A percentile compares a stretch with the other conserved stretches of the same genome.
Evolutionary conservation across 2,329 filamentous ascomycete species (phyloP).

Genomic region (Pyrenophora tritici-repentis): DNA sequence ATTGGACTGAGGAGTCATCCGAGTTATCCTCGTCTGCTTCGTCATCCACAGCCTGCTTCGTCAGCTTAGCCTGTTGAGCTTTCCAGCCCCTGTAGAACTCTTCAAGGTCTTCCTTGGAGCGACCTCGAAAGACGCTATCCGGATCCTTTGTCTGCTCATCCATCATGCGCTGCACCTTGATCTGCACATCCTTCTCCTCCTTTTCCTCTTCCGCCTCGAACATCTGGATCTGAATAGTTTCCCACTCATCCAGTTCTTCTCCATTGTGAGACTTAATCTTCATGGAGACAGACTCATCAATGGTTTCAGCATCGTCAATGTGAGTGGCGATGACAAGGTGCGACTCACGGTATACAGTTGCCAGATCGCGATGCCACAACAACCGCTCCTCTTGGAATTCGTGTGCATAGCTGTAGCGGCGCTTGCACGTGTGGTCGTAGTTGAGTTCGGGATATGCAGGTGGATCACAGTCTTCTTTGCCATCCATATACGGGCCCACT

Average conservation of each 20-base stretch:
- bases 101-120: constrained; percentile 3
- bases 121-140: not conserved
- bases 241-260: not conserved
- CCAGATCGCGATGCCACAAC: not conserved
- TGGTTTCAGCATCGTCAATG: constrained; percentile 7
- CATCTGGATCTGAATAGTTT: not conserved
- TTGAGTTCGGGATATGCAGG: constrained; percentile 23
- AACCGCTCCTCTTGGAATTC: constrained; percentile 2
- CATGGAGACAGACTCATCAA: not conserved
- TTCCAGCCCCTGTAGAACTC: not conserved
- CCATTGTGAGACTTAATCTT: not conserved
- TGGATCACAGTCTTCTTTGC: constrained; percentile 4
- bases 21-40: no score
- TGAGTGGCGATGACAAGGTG: not conserved
- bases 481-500: constrained; percentile 1
- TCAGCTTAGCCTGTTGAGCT: not conserved
- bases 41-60: not conserved
- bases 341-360: constrained; percentile 3
- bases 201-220: not conserved
- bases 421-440: not conserved
- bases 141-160: not conserved
- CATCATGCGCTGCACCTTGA: no score
- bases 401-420: constrained; percentile 7
- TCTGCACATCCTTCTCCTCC: not conserved
- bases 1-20: not conserved